These are phyloP conservation scores for Castanea sativa DNA, from an alignment of 306 rosid genomes.

Conservation along the genomic window DNA sequence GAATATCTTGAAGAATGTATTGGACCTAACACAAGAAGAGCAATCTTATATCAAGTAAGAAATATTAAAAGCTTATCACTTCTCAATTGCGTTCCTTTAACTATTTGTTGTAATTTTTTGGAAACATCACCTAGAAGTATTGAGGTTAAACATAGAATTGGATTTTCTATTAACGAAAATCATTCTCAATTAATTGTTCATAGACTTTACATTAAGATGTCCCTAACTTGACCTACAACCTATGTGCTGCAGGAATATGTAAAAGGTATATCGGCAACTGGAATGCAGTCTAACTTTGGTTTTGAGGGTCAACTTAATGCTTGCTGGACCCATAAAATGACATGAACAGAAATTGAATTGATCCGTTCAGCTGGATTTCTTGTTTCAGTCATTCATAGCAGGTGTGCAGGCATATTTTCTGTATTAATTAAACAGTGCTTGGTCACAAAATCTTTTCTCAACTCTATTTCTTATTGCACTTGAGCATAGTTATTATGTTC, in stretches of 20 bases:
- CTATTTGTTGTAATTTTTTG: background rate
- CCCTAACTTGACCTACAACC: conserved; percentile 16
- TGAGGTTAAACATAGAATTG: conserved; percentile 1
- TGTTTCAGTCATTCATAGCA: conserved; percentile 86
- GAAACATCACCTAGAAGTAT: background rate
- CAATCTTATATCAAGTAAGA: conserved; percentile 71
- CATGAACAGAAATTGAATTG: conserved; percentile 50
- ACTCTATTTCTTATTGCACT: conserved; percentile 6
- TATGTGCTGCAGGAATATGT: conserved; percentile 77
- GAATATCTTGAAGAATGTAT: conserved; percentile 88
- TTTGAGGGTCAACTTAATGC: conserved; percentile 85
- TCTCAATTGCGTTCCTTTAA: background rate
- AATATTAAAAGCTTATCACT: background rate
- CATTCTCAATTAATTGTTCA: background rate
- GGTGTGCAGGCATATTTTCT: conserved; percentile 39
- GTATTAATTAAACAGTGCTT: background rate
- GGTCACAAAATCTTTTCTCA: background rate
- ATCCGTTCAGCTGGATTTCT: conserved; percentile 77
- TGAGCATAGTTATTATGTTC: conserved; percentile 5
- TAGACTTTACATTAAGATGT: conserved; percentile 2
- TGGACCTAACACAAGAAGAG: conserved; percentile 66
- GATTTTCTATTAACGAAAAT: background rate
- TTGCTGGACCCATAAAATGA: conserved; percentile 88
- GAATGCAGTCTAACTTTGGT: conserved; percentile 23
- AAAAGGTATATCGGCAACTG: conserved; percentile 58